Conservation (phyloP, 192 early-diverging fungal species). For the Coemansia sp. region DNA sequence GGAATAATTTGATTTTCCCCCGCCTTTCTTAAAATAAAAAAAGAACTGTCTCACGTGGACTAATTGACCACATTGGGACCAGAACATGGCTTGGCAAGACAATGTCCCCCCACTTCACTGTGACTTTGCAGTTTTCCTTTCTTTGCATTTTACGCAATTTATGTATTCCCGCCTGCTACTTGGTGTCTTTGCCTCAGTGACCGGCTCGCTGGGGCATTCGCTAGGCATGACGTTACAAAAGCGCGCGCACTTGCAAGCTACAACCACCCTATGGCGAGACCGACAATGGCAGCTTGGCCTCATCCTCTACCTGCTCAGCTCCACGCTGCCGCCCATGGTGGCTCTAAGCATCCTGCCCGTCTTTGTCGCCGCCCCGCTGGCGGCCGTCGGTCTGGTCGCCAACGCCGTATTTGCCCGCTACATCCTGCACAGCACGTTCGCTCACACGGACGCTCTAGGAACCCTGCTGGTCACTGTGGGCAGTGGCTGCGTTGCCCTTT, state of each 20-base stretch:
- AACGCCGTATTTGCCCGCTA: constrained; percentile 72
- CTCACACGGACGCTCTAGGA: constrained; percentile 59
- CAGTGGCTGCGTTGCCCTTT: constrained; percentile 63
- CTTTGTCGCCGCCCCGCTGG: constrained; percentile 72
- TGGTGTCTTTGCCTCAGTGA: constrained; percentile 62
- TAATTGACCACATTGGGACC: too few relatives aligned
- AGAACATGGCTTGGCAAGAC: not conserved
- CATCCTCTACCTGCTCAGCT: constrained; percentile 64
- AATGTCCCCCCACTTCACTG: not conserved
- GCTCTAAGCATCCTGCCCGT: constrained; percentile 76
- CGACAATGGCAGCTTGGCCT: constrained; percentile 68
- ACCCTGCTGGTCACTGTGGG: constrained; percentile 67
- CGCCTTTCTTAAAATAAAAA: too few relatives aligned
- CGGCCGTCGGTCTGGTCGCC: constrained; percentile 69
- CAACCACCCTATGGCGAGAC: constrained; percentile 35
- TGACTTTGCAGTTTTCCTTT: not conserved
- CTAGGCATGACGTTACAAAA: constrained; percentile 74
- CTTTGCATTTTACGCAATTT: not conserved
- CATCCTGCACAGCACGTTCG: constrained; percentile 64
- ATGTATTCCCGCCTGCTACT: constrained; percentile 44
- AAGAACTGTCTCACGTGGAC: not conserved
- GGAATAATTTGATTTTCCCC: not conserved
- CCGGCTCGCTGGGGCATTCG: constrained; percentile 68
- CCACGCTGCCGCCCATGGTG: constrained; percentile 67
- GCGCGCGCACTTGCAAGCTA: constrained; percentile 58